Evolutionary conservation across 73 alveolate genomes (phyloP).

Genomic region (Paramecium tetraurelia): DNA sequence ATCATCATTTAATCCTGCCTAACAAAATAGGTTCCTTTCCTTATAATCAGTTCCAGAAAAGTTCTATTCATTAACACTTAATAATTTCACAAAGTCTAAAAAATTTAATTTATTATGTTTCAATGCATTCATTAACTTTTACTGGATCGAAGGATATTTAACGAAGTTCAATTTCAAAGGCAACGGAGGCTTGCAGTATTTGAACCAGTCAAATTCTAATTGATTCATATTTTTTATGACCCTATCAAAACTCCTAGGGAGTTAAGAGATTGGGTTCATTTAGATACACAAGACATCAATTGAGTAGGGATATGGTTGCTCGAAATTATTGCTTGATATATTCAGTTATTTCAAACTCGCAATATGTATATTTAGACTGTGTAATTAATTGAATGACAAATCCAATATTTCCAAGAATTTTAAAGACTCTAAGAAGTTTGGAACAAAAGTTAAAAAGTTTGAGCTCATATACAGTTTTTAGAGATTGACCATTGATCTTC

Average conservation of each 20-base stretch:
- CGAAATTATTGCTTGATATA: slow-evolving; percentile 23
- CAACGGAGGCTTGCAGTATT: slow-evolving; percentile 78
- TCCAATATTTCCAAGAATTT: slow-evolving; percentile 20
- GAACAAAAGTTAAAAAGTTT: slow-evolving; percentile 43
- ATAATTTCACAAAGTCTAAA: slow-evolving; percentile 49
- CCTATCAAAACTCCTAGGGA: slow-evolving; percentile 75
- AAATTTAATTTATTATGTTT: background rate
- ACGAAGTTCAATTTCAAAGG: slow-evolving; percentile 67
- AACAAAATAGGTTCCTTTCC: slow-evolving; percentile 68
- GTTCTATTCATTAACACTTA: slow-evolving; percentile 37
- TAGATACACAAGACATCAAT: slow-evolving; percentile 66
- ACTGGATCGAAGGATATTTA: slow-evolving; percentile 61
- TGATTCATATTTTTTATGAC: slow-evolving; percentile 66
- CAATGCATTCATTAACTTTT: slow-evolving; percentile 35
- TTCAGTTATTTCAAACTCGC: background rate
- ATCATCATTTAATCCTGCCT: slow-evolving; percentile 54
- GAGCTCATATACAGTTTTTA: slow-evolving; percentile 18
- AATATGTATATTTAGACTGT: background rate
- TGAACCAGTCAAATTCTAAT: slow-evolving; percentile 88
- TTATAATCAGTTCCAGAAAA: slow-evolving; percentile 64
- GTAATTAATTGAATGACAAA: background rate
- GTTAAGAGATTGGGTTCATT: slow-evolving; percentile 68
- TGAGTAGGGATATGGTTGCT: background rate
- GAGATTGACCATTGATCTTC: slow-evolving; percentile 12
- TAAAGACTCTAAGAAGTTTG: background rate